These are phyloP conservation scores for Nasturtium officinale DNA, from an alignment of 345 rosid species.

Conservation along the genomic window DNA sequence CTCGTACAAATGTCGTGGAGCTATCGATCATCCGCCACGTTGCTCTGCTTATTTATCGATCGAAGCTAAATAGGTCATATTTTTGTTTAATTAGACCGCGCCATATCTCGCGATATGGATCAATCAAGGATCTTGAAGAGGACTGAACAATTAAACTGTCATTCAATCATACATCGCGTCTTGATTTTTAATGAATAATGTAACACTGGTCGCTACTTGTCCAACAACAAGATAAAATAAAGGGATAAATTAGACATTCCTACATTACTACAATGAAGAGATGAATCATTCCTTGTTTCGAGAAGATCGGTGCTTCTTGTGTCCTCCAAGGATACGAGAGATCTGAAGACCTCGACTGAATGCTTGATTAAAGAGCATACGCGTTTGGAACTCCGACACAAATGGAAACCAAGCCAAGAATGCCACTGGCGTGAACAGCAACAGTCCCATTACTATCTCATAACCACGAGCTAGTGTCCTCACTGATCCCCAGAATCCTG, in stretches of 20 bases:
- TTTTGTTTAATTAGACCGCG: too few relatives aligned
- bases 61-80: too few relatives aligned
- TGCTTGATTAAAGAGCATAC: constrained; percentile 99
- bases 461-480: constrained; percentile 92
- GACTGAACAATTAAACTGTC: background rate
- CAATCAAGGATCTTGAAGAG: too few relatives aligned
- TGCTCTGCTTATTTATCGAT: background rate
- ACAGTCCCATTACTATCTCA: constrained; percentile 90
- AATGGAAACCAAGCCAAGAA: constrained; percentile 99
- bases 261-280: constrained; percentile 3
- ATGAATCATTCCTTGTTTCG: constrained; percentile 67
- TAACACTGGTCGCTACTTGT: constrained; percentile 19
- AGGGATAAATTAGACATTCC: background rate
- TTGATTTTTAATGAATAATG: background rate
- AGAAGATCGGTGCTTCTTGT: constrained; percentile 75
- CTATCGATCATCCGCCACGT: constrained; percentile 25
- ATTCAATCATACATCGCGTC: background rate
- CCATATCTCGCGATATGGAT: too few relatives aligned
- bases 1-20: constrained; percentile 38
- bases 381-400: constrained; percentile 97
- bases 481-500: constrained; percentile 93
- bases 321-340: constrained; percentile 97
- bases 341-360: constrained; percentile 99
- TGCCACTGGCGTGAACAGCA: constrained; percentile 94
- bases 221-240: constrained; percentile 5